Percentiles rank a stretch among this genome's conserved stretches.
Conservation (phyloP, 352 stramenopile genomes). For the Phytopythium mirpurense region DNA sequence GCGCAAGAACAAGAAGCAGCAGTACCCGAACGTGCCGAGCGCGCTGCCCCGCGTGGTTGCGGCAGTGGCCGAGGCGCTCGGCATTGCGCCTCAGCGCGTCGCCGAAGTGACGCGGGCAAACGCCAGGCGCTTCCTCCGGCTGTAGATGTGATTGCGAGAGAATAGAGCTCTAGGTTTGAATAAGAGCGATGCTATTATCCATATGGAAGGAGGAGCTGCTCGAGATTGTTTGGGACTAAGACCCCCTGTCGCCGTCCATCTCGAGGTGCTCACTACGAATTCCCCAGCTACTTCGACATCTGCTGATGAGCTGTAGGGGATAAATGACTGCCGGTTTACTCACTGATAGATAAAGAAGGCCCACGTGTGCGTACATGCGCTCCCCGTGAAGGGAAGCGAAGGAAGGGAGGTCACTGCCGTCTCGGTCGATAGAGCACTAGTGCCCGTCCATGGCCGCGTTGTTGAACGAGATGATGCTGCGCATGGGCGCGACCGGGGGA, state of each 20-base stretch:
- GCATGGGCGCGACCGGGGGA: conserved; percentile 2
- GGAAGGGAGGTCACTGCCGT: no score
- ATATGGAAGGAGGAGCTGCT: neutral
- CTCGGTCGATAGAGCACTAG: no score
- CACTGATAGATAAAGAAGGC: conserved; percentile 8
- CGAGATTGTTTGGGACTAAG: neutral
- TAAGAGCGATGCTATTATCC: no score
- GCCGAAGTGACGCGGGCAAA: conserved; percentile 58
- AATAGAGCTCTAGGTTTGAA: no score
- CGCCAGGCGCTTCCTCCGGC: conserved; percentile 59
- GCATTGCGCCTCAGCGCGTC: conserved; percentile 42
- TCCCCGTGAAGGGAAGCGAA: neutral
- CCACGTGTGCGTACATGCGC: neutral
- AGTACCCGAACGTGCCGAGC: conserved; percentile 78
- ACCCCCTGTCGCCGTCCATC: neutral
- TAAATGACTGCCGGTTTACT: conserved; percentile 2
- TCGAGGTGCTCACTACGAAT: neutral
- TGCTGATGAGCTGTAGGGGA: neutral
- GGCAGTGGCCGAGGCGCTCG: conserved; percentile 43
- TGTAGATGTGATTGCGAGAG: conserved; percentile 11
- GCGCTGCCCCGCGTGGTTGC: conserved; percentile 55
- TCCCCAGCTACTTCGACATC: neutral
- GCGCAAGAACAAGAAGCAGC: conserved; percentile 37
- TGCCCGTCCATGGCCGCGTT: conserved; percentile 16
- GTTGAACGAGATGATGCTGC: conserved; percentile 76